Evolutionary conservation across 2,329 filamentous ascomycete genomes (phyloP).

Genomic region (Ophiostoma triangulosporum): DNA sequence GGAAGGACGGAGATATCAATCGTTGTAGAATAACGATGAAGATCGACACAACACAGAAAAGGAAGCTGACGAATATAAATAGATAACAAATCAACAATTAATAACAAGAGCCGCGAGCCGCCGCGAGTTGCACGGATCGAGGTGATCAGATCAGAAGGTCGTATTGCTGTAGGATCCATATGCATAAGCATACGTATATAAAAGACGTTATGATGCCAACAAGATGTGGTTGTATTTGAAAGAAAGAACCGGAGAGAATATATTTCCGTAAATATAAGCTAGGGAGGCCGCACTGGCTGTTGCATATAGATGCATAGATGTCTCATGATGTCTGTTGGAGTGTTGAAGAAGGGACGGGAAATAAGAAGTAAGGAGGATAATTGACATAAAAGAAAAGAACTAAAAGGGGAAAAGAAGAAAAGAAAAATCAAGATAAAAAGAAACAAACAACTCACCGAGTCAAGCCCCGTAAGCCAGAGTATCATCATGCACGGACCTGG

Average conservation of each 20-base stretch:
- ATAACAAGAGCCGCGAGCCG: background rate
- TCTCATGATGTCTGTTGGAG: background rate
- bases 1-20: too few species aligned
- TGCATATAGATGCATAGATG: background rate
- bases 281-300: background rate
- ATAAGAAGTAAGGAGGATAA: background rate
- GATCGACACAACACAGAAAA: too few species aligned
- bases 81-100: background rate
- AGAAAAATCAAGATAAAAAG: background rate
- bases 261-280: background rate
- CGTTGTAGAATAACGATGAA: too few species aligned
- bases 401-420: background rate
- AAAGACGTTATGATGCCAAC: too few species aligned
- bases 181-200: too few species aligned
- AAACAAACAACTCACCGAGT: background rate
- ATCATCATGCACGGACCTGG: too few species aligned
- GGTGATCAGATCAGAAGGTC: background rate
- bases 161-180: too few species aligned
- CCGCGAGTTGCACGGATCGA: background rate
- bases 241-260: background rate
- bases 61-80: background rate
- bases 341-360: background rate
- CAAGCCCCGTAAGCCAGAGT: background rate
- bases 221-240: background rate
- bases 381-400: background rate